phyloP scores from a whole-genome alignment of 2,329 filamentous ascomycete genomes.

The Aspergillus ruber region DNA sequence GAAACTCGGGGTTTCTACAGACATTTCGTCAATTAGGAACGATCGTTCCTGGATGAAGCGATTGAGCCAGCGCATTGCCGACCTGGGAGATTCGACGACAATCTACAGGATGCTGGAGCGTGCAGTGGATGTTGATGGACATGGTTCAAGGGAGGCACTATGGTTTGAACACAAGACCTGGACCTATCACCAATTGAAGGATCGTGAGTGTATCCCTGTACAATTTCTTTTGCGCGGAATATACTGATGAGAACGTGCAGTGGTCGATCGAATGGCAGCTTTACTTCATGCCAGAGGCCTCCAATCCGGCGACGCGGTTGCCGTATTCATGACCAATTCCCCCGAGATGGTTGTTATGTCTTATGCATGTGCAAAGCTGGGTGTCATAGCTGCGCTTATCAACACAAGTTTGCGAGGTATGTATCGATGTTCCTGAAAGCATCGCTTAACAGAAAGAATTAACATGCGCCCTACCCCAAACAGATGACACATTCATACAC shows the following conservation, averaged over 20 bases:
- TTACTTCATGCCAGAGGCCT: constrained; percentile 35
- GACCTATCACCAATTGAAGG: constrained; percentile 42
- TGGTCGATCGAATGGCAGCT: constrained; percentile 40
- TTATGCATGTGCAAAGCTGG: constrained; percentile 42
- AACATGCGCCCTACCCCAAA: not conserved
- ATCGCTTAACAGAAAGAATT: not conserved
- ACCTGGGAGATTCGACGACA: constrained; percentile 34
- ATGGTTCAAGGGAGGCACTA: constrained; percentile 35
- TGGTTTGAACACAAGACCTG: constrained; percentile 46
- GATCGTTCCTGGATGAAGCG: constrained; percentile 29
- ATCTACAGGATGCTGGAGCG: constrained; percentile 40
- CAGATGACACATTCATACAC: constrained; percentile 41
- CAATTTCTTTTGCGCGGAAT: not conserved
- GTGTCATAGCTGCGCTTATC: constrained; percentile 41
- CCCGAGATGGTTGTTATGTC: constrained; percentile 43
- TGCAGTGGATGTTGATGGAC: constrained; percentile 34
- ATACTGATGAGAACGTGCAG: constrained; percentile 18
- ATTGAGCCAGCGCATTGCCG: constrained; percentile 28
- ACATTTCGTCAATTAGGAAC: constrained; percentile 30
- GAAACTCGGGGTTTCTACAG: constrained; percentile 35
- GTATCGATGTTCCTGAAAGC: not conserved
- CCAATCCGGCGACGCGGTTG: constrained; percentile 36
- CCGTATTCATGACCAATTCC: constrained; percentile 44
- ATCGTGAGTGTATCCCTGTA: constrained; percentile 24
- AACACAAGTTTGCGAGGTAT: constrained; percentile 44